phyloP scores from a whole-genome alignment of 441 rosid genomes.

The Populus hybrid region DNA sequence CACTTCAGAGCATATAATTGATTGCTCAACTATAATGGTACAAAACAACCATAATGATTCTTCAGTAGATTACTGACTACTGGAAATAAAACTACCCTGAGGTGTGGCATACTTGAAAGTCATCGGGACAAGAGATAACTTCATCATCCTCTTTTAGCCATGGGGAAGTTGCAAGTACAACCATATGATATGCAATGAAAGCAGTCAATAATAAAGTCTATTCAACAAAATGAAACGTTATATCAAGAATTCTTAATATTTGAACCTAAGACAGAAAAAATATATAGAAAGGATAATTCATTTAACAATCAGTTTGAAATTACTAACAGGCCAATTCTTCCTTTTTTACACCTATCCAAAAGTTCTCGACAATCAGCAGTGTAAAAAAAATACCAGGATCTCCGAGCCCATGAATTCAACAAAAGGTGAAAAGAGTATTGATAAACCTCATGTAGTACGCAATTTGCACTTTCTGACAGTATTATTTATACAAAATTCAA shows the following conservation, averaged over 20 bases:
- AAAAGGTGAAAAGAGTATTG: background rate
- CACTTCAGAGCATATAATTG: background rate
- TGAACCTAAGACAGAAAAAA: background rate
- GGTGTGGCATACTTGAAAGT: background rate
- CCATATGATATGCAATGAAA: background rate
- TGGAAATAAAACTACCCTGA: background rate
- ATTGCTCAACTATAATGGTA: background rate
- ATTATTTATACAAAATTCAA: background rate
- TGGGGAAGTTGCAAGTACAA: background rate
- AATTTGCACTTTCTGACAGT: background rate
- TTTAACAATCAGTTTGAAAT: background rate
- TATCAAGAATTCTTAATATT: background rate
- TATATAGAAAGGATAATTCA: background rate
- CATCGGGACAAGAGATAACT: background rate
- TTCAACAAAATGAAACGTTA: background rate
- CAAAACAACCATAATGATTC: background rate
- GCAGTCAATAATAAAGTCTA: background rate
- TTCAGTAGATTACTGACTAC: constrained; percentile 5
- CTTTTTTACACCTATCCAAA: background rate
- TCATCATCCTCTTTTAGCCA: background rate
- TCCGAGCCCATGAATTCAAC: background rate
- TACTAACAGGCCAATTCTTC: background rate
- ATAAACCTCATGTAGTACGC: background rate
- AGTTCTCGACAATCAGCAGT: background rate
- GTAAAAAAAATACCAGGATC: background rate